These are phyloP conservation scores for Boletus bicolor DNA, from an alignment of 768 basidiomycete species.

Conservation along the genomic window DNA sequence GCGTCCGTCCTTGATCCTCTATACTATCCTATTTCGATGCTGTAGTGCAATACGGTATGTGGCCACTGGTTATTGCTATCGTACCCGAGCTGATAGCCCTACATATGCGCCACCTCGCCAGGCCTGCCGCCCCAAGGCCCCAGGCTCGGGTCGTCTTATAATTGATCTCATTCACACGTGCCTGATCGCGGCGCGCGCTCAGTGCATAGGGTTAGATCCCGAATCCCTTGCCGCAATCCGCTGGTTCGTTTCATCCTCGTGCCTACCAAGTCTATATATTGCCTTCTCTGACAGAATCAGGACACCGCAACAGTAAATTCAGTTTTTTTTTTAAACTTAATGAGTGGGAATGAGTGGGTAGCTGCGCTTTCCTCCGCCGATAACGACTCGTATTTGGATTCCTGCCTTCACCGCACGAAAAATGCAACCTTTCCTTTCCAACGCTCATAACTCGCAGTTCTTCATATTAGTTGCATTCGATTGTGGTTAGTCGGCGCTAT, in stretches of 20 bases:
- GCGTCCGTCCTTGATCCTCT: neutral
- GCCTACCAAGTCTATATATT: neutral
- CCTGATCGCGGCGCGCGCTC: constrained; percentile 10
- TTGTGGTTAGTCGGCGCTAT: neutral
- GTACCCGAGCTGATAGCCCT: neutral
- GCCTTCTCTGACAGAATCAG: constrained; percentile 3
- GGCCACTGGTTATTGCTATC: neutral
- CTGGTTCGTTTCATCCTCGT: constrained; percentile 13
- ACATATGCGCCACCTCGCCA: neutral
- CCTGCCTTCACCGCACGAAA: constrained; percentile 1
- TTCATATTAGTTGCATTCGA: neutral
- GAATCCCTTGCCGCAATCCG: neutral
- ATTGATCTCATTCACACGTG: constrained; percentile 5
- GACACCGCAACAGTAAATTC: neutral
- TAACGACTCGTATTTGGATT: constrained; percentile 1
- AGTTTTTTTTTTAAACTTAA: constrained; percentile 2
- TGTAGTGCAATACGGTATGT: neutral
- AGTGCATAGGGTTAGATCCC: neutral
- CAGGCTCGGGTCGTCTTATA: constrained; percentile 2
- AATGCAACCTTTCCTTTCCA: neutral
- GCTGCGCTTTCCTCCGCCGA: constrained; percentile 13
- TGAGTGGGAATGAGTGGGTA: neutral
- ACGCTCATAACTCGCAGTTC: neutral
- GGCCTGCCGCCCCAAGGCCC: neutral
- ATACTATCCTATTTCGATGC: neutral